Evolutionary conservation across 805 yeast genomes (phyloP), one percentile per base, ranked within the genome.

Genomic region (Teunomyces panamensis): DNA sequence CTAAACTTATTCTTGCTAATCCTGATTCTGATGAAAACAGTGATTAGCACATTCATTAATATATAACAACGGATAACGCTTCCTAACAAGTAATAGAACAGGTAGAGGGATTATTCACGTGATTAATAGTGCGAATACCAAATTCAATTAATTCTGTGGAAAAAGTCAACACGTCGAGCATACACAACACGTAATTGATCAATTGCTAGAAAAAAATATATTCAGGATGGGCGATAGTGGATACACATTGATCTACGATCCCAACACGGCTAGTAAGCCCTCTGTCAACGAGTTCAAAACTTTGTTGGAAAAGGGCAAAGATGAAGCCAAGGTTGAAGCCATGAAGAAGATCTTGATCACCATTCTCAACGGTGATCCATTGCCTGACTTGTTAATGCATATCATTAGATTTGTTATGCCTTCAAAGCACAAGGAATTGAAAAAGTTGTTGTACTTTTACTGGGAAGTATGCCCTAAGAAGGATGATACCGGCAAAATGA

Each of bases 351-450:
- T 94, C 56, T 78, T 94, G 56, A 81, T 87, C 49, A 79, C 89
- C 45, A 90, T 95, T 83, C 78, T 94, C 54, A 92, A 89, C 63
- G 96, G 97, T 30, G 96, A 92, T 59, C 83, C 95, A 49, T 76
- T 92, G 83, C 95, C 97, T 13, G 94, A 87, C 49, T 74, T 94
- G 56, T 79, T 94, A 69, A 94, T 94, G 99, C 96, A 91, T 65
- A 88, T 94, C 57, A 92, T 94, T 61, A 84, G 99, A 62, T 95
- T 89, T 62, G 92, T 95, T 49, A 90, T 94, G 97, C 99, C 99
- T 11, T 88, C 96, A 13, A 87, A 78, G 61, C 83, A 85, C 70
- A 95, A 94, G 70, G 87, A 84, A 59, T 81, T 95, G 69, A 94
- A 94, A 77, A 94, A 91, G 69, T 77, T 94, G 63, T 75, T 95